phyloP scores from a whole-genome alignment of 805 yeast genomes.

The Candida schatavii region DNA sequence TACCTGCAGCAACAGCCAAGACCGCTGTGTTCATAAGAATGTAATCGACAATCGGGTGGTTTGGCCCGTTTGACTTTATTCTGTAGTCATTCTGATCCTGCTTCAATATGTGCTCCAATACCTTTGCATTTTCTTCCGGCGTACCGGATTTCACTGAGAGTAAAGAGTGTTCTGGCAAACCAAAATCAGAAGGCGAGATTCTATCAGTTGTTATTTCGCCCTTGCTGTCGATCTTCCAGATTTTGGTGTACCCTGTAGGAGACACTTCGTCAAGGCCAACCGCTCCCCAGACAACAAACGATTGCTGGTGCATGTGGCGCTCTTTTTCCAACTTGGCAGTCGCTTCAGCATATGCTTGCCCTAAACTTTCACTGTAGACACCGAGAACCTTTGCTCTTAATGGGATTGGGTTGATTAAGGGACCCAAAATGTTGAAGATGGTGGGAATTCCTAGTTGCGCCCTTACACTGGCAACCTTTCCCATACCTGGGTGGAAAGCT shows the following conservation, averaged over 20 bases:
- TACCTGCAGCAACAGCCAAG: constrained; percentile 73
- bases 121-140: constrained; percentile 76
- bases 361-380: constrained; percentile 77
- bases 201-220: constrained; percentile 43
- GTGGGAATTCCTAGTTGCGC: constrained; percentile 83
- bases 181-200: constrained; percentile 75
- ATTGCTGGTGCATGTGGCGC: constrained; percentile 45
- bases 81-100: constrained; percentile 46
- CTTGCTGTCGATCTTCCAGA: constrained; percentile 63
- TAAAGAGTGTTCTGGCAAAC: constrained; percentile 69
- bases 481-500: constrained; percentile 91
- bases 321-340: constrained; percentile 59
- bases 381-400: constrained; percentile 80
- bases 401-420: constrained; percentile 88
- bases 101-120: constrained; percentile 45
- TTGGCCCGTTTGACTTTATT: constrained; percentile 27
- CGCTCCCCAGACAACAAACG: constrained; percentile 91
- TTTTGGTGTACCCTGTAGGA: constrained; percentile 77
- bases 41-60: constrained; percentile 75
- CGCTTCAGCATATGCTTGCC: constrained; percentile 81
- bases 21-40: constrained; percentile 90
- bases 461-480: constrained; percentile 74
- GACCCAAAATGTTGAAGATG: constrained; percentile 91
- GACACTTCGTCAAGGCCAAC: constrained; percentile 92
- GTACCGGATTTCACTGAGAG: constrained; percentile 76